Evolutionary conservation across 768 basidiomycete genomes (phyloP), one percentile per base, ranked within the genome.

Genomic region (Boletus sp.): DNA sequence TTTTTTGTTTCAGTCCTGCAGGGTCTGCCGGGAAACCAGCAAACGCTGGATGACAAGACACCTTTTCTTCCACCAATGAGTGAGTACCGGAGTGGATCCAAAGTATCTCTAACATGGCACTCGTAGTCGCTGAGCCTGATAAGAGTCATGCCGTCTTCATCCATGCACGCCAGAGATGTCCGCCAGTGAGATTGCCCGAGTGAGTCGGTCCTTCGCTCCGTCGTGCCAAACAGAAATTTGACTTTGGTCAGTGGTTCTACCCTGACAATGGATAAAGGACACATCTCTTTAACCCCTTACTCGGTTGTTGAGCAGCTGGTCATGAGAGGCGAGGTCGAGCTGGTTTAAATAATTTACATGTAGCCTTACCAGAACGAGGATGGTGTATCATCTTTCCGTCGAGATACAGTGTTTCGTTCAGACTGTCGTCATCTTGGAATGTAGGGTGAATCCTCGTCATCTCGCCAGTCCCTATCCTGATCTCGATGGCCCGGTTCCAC

Each of bases 251-350:
- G 94, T 55, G 91, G 91, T 27, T 80, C 83, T 33, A 72, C 79
- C 32, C 69, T 93, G 52, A 83, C 88, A 35, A 83, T 96, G 78
- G 77, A 82, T 48, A 88, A 87, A 62, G 91, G 87, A 9, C 86
- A 90, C 55, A 91, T 94, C 52, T 88, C 90, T 39, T 65, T 96
- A 17, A 79, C 88, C 17, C 87, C 85, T 21, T 97, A 90, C 69
- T 75, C 78, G 25, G 79, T 87, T 19, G 83, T 93, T 6, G 87
- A 93, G 61, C 80, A 88, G 34, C 79, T 92, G 13, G 75, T 93
- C 40, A 73, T 76, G 35, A 74, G 85, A 64, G 90, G 86, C 49
- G 84, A 87, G 65, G 85, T 86, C 6, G 88, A 91, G 67, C 77
- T 93, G 33, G 84, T 93, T 41, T 93, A 74, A 74, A 59, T 57